phyloP scores from a whole-genome alignment of 768 basidiomycete genomes.

The Suillus placidus region DNA sequence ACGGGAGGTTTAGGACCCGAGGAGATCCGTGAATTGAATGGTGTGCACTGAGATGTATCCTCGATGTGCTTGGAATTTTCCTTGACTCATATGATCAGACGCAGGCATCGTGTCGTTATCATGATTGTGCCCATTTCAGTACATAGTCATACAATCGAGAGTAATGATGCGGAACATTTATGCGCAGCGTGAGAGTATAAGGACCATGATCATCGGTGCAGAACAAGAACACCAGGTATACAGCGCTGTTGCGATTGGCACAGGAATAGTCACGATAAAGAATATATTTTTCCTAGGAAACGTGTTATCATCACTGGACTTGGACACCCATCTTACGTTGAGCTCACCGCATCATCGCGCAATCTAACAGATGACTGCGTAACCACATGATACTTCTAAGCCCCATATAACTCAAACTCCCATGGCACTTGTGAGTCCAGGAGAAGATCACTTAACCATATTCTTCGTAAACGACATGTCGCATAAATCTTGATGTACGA shows the following conservation, averaged over 20 bases:
- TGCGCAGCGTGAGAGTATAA: not conserved
- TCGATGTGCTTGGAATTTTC: not conserved
- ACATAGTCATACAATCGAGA: not conserved
- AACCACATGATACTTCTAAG: slow-evolving; percentile 26
- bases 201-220: not conserved
- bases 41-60: not conserved
- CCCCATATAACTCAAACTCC: slow-evolving; percentile 74
- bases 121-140: not conserved
- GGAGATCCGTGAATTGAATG: not conserved
- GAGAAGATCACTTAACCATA: slow-evolving; percentile 71
- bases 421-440: slow-evolving; percentile 60
- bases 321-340: not conserved
- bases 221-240: not conserved
- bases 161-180: not conserved
- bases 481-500: slow-evolving; percentile 79
- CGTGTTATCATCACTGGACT: not conserved
- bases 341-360: not conserved
- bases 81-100: not conserved
- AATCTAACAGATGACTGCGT: not conserved
- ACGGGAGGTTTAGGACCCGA: not conserved
- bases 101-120: not conserved
- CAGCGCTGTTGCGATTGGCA: not conserved
- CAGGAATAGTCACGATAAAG: not conserved
- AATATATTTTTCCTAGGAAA: not conserved
- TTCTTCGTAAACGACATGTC: slow-evolving; percentile 72